Conservation (phyloP, 768 basidiomycete genomes). For the Naganishia friedmannii region DNA sequence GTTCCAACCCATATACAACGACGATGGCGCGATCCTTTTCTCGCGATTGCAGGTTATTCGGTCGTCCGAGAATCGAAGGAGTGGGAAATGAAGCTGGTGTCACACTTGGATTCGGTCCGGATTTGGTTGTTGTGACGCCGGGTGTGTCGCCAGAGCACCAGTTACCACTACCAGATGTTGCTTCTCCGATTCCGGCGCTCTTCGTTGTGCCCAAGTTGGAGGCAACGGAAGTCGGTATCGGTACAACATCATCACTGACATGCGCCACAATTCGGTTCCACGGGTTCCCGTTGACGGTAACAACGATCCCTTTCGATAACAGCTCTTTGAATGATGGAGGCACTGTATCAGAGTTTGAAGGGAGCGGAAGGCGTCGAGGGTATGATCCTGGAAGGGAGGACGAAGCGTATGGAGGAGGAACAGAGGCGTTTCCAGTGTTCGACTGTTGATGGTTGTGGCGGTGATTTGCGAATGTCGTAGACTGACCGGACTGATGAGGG, state of each 20-base stretch:
- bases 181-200: background rate
- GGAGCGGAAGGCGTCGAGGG: slow-evolving; percentile 21
- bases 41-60: slow-evolving; percentile 37
- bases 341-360: slow-evolving; percentile 4
- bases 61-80: slow-evolving; percentile 37
- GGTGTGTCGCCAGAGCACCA: background rate
- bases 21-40: slow-evolving; percentile 75
- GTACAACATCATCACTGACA: slow-evolving; percentile 39
- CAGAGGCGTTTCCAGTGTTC: background rate
- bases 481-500: background rate
- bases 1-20: slow-evolving; percentile 82
- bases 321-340: slow-evolving; percentile 47
- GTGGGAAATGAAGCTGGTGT: slow-evolving; percentile 11
- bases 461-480: background rate
- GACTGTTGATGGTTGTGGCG: background rate
- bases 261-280: slow-evolving; percentile 51
- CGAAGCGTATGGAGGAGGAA: slow-evolving; percentile 26
- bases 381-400: slow-evolving; percentile 26
- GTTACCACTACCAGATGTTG: background rate
- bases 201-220: background rate
- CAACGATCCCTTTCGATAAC: slow-evolving; percentile 49
- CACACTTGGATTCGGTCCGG: background rate
- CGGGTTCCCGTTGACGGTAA: slow-evolving; percentile 49
- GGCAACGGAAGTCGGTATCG: slow-evolving; percentile 8
- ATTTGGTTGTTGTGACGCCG: background rate